Conservation (phyloP, 306 rosid genomes). For the Ormosia semicastrata region DNA sequence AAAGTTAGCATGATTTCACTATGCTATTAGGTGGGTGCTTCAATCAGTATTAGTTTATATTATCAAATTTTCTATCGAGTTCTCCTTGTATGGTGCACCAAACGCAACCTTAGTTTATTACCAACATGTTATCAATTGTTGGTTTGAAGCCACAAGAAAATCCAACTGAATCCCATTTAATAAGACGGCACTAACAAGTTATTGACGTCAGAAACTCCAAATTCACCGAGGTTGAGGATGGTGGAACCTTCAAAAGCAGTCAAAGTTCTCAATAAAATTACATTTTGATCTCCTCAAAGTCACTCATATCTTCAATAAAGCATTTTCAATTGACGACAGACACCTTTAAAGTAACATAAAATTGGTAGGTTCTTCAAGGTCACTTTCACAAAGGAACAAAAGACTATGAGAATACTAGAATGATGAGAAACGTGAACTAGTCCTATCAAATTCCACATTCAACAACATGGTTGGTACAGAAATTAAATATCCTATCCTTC, state of each 20-base stretch:
- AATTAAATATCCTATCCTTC: neutral
- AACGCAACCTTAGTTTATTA: no score
- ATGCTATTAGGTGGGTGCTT: no score
- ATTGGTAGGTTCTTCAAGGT: neutral
- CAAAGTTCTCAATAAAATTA: neutral
- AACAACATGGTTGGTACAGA: neutral
- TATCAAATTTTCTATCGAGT: no score
- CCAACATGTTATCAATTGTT: no score
- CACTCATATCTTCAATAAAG: neutral
- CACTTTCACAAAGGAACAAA: neutral
- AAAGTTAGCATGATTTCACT: no score
- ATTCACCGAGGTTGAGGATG: neutral
- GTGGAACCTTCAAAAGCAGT: neutral
- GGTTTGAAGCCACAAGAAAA: no score
- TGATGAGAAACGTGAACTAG: neutral
- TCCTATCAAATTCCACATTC: constrained; percentile 1
- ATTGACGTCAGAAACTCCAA: neutral
- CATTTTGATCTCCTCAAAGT: neutral
- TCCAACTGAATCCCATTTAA: neutral
- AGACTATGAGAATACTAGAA: neutral
- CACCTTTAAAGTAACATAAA: neutral
- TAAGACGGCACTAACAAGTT: neutral
- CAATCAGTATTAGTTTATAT: no score
- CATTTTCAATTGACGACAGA: neutral
- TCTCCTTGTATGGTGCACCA: no score